Percentiles rank a stretch among this genome's conserved stretches.
phyloP scores from a whole-genome alignment of 768 basidiomycete genomes.

The Galerina sulciceps region DNA sequence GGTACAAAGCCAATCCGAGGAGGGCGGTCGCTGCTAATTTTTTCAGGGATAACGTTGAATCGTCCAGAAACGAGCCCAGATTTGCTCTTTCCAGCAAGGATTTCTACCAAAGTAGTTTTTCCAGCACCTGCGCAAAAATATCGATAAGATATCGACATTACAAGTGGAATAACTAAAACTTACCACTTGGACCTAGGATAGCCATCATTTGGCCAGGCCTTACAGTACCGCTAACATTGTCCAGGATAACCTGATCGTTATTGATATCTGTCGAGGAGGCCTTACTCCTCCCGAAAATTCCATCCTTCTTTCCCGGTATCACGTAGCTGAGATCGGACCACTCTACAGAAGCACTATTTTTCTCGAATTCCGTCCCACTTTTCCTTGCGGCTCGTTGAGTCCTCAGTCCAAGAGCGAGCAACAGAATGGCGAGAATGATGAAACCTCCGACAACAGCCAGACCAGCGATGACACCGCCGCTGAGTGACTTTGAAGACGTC shows the following conservation, averaged over 20 bases:
- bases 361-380: slow-evolving; percentile 38
- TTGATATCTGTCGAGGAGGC: slow-evolving; percentile 22
- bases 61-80: slow-evolving; percentile 68
- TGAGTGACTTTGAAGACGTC: slow-evolving; percentile 50
- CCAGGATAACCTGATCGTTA: slow-evolving; percentile 69
- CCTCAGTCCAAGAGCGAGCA: slow-evolving; percentile 67
- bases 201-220: slow-evolving; percentile 85
- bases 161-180: slow-evolving; percentile 4
- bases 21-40: slow-evolving; percentile 23
- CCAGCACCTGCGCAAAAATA: slow-evolving; percentile 61
- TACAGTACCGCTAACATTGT: slow-evolving; percentile 72
- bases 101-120: slow-evolving; percentile 90
- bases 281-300: slow-evolving; percentile 20
- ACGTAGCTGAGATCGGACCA: slow-evolving; percentile 76
- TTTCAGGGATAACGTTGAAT: slow-evolving; percentile 56
- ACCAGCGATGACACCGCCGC: slow-evolving; percentile 89
- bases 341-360: slow-evolving; percentile 58
- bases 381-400: slow-evolving; percentile 66
- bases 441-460: slow-evolving; percentile 82
- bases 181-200: slow-evolving; percentile 90
- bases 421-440: slow-evolving; percentile 55
- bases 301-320: slow-evolving; percentile 38
- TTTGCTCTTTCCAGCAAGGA: slow-evolving; percentile 85
- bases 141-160: not conserved
- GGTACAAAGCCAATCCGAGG: slow-evolving; percentile 86